Conservation (phyloP, 345 rosid species). For the Bruguiera sexangula region DNA sequence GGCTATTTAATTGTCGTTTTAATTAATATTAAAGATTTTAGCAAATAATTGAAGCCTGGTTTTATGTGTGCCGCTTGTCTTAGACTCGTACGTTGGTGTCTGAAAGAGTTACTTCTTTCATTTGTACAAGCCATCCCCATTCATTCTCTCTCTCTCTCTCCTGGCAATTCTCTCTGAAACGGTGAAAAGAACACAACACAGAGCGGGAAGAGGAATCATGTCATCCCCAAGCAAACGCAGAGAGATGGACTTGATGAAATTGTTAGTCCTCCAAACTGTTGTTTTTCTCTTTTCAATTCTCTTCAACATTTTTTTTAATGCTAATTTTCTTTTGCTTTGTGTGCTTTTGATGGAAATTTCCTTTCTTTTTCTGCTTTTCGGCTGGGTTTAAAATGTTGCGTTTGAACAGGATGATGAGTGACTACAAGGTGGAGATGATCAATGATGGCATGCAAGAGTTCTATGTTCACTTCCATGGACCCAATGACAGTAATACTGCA, state of each 20-base stretch:
- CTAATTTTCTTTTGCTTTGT: not conserved
- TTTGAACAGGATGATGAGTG: conserved; percentile 67
- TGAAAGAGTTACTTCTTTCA: conserved; percentile 9
- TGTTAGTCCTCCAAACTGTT: conserved; percentile 30
- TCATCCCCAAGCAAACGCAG: conserved; percentile 78
- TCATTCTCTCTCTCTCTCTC: not conserved
- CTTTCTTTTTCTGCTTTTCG: not conserved
- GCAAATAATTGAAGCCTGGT: no score
- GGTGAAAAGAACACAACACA: not conserved
- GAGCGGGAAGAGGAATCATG: conserved; percentile 29
- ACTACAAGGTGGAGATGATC: conserved; percentile 65
- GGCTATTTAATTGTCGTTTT: no score
- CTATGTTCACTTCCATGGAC: conserved; percentile 65
- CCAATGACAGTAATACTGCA: conserved; percentile 51
- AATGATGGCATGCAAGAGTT: conserved; percentile 62
- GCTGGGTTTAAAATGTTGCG: not conserved
- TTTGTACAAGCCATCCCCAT: conserved; percentile 10
- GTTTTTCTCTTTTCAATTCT: not conserved
- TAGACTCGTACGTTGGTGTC: not conserved
- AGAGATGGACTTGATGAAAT: conserved; percentile 75
- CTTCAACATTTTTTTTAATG: not conserved
- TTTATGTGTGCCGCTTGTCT: not conserved
- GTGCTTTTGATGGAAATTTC: not conserved
- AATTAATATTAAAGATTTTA: no score
- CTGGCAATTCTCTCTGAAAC: not conserved